Base-by-base conservation (phyloP, 257 asterid genomes). In the Verbascum thapsus region DNA sequence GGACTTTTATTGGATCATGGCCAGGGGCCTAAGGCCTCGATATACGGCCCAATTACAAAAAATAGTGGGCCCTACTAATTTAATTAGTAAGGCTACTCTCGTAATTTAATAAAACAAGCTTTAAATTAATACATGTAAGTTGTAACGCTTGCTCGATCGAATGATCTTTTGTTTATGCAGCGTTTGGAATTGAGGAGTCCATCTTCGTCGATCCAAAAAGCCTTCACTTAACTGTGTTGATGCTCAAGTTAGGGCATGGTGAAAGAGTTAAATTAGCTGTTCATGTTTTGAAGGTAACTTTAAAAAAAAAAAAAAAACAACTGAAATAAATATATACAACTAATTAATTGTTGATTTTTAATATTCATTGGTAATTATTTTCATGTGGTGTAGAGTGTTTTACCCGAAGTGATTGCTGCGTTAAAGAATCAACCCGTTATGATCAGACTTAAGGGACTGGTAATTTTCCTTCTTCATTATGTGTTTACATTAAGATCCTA, bases 211-310 rank as follows among this genome's bases (percentile, higher is more conserved):
- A 79, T 39, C 99, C 99, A 58, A 75, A 74, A 72, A 90, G 96
- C 34, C 85, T 92, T 66, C 99, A 92, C 87, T 69, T 92, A 70
- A 92, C 97, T 70, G 94, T 92, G 53, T 87, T 92, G 78, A 90
- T 92, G 99, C 86, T 92, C 80, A 92, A 92, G 78, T 76, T 92
- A 59, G 87, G 99, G 97, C 89, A 90, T 68, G 76, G 80, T 80
- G 91, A 84, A 49, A 87, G 89, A 68, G 76, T 87, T 74, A 78
- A 79, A 79, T 72, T 84, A 74, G 99, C 99, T 67, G 65, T 78
- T 9, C 83, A 85, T 72, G 94, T 89, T 77, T 75, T 92, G 88
- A 83, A 66, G 97, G 99, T 85, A 73, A 65, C 45, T 26, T 26
- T 26, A n/a, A n/a, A n/a, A n/a, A n/a, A n/a, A n/a, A n/a, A n/a